phyloP scores from a whole-genome alignment of 1,139 yeast species.

The Yarrowia galli region DNA sequence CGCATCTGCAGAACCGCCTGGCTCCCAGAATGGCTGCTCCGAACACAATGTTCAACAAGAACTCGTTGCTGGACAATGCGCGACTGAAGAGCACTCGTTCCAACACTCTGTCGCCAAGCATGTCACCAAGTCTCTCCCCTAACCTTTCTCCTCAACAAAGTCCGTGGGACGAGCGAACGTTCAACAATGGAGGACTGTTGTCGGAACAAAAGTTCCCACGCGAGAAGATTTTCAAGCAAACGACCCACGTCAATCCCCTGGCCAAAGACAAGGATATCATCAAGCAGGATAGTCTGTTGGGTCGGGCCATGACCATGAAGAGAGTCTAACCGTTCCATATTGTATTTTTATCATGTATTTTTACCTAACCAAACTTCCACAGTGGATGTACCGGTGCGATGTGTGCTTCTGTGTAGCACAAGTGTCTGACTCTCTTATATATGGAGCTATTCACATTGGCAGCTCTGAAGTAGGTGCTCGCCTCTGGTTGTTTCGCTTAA shows the following conservation, averaged over 20 bases:
- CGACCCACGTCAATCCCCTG: conserved; percentile 18
- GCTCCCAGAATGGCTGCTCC: conserved; percentile 31
- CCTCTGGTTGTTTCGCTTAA: too few relatives aligned
- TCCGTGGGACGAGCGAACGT: conserved; percentile 13
- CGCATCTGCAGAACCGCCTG: conserved; percentile 15
- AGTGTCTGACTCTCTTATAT: too few relatives aligned
- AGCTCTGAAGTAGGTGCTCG: too few relatives aligned
- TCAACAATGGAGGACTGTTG: conserved; percentile 22
- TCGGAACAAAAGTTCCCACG: conserved; percentile 19
- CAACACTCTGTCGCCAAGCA: neutral
- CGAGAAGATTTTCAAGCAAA: conserved; percentile 23
- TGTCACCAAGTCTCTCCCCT: conserved; percentile 12
- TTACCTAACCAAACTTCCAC: neutral
- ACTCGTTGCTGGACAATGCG: conserved; percentile 16
- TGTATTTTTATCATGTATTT: neutral
- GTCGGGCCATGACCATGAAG: conserved; percentile 30
- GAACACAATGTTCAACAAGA: conserved; percentile 23
- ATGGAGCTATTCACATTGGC: too few relatives aligned
- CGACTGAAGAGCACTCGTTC: neutral
- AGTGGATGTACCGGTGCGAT: too few relatives aligned
- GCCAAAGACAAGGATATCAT: conserved; percentile 33
- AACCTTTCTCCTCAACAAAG: conserved; percentile 17
- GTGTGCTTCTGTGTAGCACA: too few relatives aligned
- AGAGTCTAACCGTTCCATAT: neutral
- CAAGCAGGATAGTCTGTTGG: conserved; percentile 34